phyloP scores from a whole-genome alignment of 768 basidiomycete species.

The Agrocybe praecox region DNA sequence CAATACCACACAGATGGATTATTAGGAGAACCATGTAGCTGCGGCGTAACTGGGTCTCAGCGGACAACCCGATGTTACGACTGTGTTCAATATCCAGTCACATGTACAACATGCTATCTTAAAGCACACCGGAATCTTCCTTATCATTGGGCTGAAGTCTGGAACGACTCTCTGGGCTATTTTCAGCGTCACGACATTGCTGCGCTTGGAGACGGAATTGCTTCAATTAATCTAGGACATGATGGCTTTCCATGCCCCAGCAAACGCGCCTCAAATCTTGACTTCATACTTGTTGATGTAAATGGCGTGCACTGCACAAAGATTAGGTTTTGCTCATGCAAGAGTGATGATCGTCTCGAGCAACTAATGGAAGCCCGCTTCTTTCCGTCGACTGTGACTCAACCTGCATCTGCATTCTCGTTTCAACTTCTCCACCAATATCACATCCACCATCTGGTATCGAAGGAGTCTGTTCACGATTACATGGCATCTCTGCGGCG shows the following conservation, averaged over 20 bases:
- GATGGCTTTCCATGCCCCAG: constrained; percentile 2
- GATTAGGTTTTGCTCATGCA: constrained; percentile 22
- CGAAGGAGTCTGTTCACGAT: constrained; percentile 24
- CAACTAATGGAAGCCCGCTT: constrained; percentile 22
- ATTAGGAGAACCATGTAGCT: too few species aligned
- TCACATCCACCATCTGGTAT: constrained; percentile 23
- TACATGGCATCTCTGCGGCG: constrained; percentile 20
- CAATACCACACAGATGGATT: too few species aligned
- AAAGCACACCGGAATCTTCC: not conserved
- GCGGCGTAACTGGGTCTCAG: too few species aligned
- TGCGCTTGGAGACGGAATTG: not conserved
- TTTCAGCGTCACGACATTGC: constrained; percentile 18
- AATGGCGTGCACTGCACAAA: constrained; percentile 23
- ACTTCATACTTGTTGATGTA: constrained; percentile 18
- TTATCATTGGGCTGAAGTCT: not conserved
- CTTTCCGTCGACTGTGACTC: constrained; percentile 24
- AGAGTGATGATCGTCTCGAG: not conserved
- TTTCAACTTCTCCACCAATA: constrained; percentile 20
- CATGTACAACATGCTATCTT: not conserved
- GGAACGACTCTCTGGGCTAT: not conserved
- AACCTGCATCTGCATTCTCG: constrained; percentile 23
- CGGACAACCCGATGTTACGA: too few species aligned
- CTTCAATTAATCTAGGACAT: constrained; percentile 6
- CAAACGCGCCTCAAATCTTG: not conserved
- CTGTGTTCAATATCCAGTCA: too few species aligned